phyloP scores from a whole-genome alignment of 2,329 filamentous ascomycete species.

The Exophiala sp. region DNA sequence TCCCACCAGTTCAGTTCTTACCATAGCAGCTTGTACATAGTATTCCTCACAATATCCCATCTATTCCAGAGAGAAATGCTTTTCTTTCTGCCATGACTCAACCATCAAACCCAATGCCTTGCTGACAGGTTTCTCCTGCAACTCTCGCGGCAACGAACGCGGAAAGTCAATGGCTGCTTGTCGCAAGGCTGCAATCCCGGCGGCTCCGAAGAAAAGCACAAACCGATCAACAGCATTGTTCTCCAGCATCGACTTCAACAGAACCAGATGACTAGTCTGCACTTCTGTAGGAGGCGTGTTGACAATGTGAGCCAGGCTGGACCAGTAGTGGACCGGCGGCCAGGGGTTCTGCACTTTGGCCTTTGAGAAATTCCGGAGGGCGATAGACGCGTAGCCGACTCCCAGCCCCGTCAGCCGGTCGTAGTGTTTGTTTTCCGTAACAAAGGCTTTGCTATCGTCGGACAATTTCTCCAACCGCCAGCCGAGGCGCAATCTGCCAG shows the following conservation, averaged over 20 bases:
- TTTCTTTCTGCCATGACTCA: constrained; percentile 33
- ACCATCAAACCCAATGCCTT: constrained; percentile 31
- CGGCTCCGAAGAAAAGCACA: constrained; percentile 71
- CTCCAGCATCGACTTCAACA: constrained; percentile 62
- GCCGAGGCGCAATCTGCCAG: constrained; percentile 62
- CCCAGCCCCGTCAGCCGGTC: constrained; percentile 79
- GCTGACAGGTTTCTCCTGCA: constrained; percentile 27
- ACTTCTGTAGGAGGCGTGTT: constrained; percentile 64
- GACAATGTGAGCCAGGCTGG: constrained; percentile 65
- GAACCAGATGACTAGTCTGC: constrained; percentile 66
- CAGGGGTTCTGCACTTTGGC: constrained; percentile 63
- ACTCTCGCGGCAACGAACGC: constrained; percentile 31
- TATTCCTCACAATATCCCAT: too few relatives aligned
- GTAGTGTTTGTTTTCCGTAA: constrained; percentile 65
- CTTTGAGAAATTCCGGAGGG: constrained; percentile 73
- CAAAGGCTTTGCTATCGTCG: constrained; percentile 46
- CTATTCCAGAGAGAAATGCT: constrained; percentile 17
- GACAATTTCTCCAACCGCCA: constrained; percentile 58
- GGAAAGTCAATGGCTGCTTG: constrained; percentile 71
- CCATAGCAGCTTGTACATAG: too few relatives aligned
- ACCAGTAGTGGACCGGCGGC: constrained; percentile 78
- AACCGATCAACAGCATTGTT: constrained; percentile 69
- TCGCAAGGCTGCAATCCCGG: constrained; percentile 64
- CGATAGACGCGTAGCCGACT: constrained; percentile 75
- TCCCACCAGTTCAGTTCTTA: too few relatives aligned